Conservation (phyloP, 1,139 yeast genomes). For the Blastobotrys niveus region DNA sequence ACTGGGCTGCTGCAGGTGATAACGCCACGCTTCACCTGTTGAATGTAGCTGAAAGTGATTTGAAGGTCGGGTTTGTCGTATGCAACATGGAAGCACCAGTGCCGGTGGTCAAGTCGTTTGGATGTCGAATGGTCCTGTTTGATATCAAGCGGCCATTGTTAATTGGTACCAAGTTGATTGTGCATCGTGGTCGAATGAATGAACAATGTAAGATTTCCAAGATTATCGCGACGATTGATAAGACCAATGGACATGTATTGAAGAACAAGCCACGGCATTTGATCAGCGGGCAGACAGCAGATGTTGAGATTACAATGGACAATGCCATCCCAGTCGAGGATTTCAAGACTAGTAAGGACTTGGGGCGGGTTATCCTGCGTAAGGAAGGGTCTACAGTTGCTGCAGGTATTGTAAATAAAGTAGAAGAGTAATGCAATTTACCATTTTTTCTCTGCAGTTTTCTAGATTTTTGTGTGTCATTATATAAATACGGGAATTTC, state of each 20-base stretch:
- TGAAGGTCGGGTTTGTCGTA: conserved; percentile 70
- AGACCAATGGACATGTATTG: conserved; percentile 38
- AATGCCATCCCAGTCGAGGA: conserved; percentile 50
- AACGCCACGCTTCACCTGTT: conserved; percentile 56
- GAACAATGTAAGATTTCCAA: conserved; percentile 65
- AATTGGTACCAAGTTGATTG: conserved; percentile 74
- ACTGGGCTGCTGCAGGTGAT: conserved; percentile 65
- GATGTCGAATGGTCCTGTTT: conserved; percentile 58
- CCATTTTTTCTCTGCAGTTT: no score
- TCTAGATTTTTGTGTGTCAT: neutral
- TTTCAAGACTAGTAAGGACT: conserved; percentile 51
- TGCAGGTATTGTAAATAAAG: conserved; percentile 58
- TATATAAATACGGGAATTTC: neutral
- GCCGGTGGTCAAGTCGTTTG: conserved; percentile 47
- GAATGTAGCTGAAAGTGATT: conserved; percentile 44
- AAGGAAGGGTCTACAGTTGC: conserved; percentile 84
- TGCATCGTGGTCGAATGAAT: conserved; percentile 76
- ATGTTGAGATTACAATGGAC: conserved; percentile 59
- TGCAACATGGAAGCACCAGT: conserved; percentile 48
- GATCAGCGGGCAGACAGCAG: conserved; percentile 65
- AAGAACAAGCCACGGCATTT: conserved; percentile 65
- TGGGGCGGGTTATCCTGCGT: conserved; percentile 81
- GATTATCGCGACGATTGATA: conserved; percentile 48
- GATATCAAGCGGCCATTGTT: conserved; percentile 68
- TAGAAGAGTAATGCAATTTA: neutral